A percentile compares a stretch with the other conserved stretches of the same genome.
These are phyloP conservation scores for Didymella exigua DNA, from an alignment of 2,329 filamentous ascomycete genomes.

Conservation along the genomic window DNA sequence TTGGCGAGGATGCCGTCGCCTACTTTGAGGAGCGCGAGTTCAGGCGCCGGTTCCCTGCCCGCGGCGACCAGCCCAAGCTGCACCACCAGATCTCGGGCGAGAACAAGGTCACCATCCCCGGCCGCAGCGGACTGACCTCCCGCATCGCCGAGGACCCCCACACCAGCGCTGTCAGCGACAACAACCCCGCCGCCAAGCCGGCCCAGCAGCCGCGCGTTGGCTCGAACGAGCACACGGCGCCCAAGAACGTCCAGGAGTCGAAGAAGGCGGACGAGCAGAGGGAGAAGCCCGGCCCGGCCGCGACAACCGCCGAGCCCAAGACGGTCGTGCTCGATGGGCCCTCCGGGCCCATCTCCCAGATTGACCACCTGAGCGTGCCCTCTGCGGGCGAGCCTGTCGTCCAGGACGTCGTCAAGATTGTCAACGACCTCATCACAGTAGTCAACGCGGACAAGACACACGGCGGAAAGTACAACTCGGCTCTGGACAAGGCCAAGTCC, in stretches of 20 bases:
- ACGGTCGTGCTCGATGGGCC: slow-evolving; percentile 18
- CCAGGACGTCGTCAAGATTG: slow-evolving; percentile 89
- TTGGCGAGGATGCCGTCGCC: slow-evolving; percentile 89
- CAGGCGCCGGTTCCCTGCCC: slow-evolving; percentile 74
- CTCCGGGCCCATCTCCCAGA: slow-evolving; percentile 56
- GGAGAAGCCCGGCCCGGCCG: slow-evolving; percentile 35
- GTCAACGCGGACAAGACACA: slow-evolving; percentile 82
- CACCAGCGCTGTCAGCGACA: slow-evolving; percentile 63
- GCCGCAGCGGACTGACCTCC: slow-evolving; percentile 84
- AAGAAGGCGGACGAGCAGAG: slow-evolving; percentile 37
- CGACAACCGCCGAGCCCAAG: slow-evolving; percentile 23
- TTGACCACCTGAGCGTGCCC: slow-evolving; percentile 77
- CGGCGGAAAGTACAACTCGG: slow-evolving; percentile 74
- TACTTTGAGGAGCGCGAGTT: slow-evolving; percentile 97
- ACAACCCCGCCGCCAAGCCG: slow-evolving; percentile 34
- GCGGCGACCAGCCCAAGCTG: slow-evolving; percentile 48
- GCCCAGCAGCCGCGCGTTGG: slow-evolving; percentile 34
- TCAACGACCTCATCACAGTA: slow-evolving; percentile 94
- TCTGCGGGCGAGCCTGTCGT: slow-evolving; percentile 85
- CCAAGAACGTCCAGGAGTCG: slow-evolving; percentile 37
- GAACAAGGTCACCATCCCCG: slow-evolving; percentile 79
- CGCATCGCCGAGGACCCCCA: slow-evolving; percentile 73
- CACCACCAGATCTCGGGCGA: slow-evolving; percentile 60
- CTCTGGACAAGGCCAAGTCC: slow-evolving; percentile 83
- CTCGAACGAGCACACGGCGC: slow-evolving; percentile 20